A percentile compares a stretch with the other conserved stretches of the same genome.
Evolutionary conservation across 2,329 filamentous ascomycete species (phyloP).

Genomic region (Didymella glomerata): DNA sequence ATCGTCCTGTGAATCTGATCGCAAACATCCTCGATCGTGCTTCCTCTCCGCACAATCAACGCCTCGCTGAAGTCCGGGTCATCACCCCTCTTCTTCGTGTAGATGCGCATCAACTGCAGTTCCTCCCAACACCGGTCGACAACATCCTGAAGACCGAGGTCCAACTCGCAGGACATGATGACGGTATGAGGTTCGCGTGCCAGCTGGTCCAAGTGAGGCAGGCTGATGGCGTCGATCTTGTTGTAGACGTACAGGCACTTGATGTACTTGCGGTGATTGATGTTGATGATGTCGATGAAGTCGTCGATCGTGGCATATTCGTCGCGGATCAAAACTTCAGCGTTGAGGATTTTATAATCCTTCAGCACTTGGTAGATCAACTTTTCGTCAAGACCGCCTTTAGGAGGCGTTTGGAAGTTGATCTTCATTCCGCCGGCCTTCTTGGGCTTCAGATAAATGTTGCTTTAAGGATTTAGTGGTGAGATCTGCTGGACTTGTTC

Average conservation of each 20-base stretch:
- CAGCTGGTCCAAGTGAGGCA: conserved; percentile 91
- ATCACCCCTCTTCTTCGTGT: conserved; percentile 87
- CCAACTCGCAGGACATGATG: conserved; percentile 97
- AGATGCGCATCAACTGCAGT: conserved; percentile 81
- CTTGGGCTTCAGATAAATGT: conserved; percentile 96
- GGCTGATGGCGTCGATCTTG: conserved; percentile 95
- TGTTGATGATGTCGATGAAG: conserved; percentile 99
- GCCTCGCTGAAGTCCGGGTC: conserved; percentile 92
- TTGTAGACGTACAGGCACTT: conserved; percentile 96
- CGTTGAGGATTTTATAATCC: conserved; percentile 99
- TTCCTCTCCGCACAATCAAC: conserved; percentile 87
- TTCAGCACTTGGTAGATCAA: conserved; percentile 97
- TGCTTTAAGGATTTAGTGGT: conserved; percentile 60
- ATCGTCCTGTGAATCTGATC: conserved; percentile 91
- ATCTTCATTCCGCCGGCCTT: conserved; percentile 99
- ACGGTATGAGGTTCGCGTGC: conserved; percentile 92
- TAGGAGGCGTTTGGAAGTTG: conserved; percentile 88
- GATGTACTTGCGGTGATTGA: conserved; percentile 98
- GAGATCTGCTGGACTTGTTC: neutral
- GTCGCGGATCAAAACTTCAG: conserved; percentile 92
- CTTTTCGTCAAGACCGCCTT: conserved; percentile 89
- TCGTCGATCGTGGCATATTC: conserved; percentile 95
- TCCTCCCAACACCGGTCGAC: conserved; percentile 96
- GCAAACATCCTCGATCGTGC: conserved; percentile 95
- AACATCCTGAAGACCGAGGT: conserved; percentile 91